Percentiles rank a stretch among this genome's conserved stretches.
Evolutionary conservation across 2,329 filamentous ascomycete genomes (phyloP).

Genomic region (Fusarium sacchari): DNA sequence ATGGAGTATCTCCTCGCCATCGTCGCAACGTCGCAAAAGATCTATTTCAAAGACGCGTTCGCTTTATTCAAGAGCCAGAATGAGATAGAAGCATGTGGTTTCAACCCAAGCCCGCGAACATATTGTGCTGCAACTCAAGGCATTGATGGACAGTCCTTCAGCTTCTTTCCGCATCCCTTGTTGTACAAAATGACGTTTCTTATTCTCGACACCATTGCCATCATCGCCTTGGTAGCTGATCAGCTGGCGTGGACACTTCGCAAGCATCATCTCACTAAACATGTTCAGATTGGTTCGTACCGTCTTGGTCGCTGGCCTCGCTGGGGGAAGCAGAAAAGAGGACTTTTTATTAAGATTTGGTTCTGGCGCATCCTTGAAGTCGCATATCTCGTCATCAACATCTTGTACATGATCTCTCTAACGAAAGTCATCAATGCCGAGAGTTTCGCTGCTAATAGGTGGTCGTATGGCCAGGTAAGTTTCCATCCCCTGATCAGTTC

Average conservation of each 20-base stretch:
- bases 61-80: constrained; percentile 48
- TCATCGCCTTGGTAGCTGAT: constrained; percentile 48
- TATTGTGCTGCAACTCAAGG: constrained; percentile 51
- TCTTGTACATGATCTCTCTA: constrained; percentile 53
- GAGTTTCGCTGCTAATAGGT: constrained; percentile 49
- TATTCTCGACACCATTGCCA: constrained; percentile 50
- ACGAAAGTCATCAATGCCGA: constrained; percentile 49
- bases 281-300: constrained; percentile 47
- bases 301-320: constrained; percentile 47
- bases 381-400: constrained; percentile 51
- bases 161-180: constrained; percentile 52
- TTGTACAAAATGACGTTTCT: constrained; percentile 53
- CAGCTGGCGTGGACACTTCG: constrained; percentile 52
- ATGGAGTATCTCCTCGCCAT: constrained; percentile 52
- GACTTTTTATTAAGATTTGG: constrained; percentile 44
- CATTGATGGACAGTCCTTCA: constrained; percentile 48
- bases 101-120: constrained; percentile 51
- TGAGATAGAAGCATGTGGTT: constrained; percentile 47
- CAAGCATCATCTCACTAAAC: constrained; percentile 47
- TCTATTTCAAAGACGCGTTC: constrained; percentile 49
- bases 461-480: constrained; percentile 49
- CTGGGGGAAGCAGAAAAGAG: constrained; percentile 43
- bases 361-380: constrained; percentile 51
- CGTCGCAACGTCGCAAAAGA: constrained; percentile 51
- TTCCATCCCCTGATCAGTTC: not conserved